Percentiles rank a stretch among this genome's conserved stretches.
These are phyloP conservation scores for Sequoia sempervirens DNA, from an alignment of 75 land plant species.

Conservation along the genomic window DNA sequence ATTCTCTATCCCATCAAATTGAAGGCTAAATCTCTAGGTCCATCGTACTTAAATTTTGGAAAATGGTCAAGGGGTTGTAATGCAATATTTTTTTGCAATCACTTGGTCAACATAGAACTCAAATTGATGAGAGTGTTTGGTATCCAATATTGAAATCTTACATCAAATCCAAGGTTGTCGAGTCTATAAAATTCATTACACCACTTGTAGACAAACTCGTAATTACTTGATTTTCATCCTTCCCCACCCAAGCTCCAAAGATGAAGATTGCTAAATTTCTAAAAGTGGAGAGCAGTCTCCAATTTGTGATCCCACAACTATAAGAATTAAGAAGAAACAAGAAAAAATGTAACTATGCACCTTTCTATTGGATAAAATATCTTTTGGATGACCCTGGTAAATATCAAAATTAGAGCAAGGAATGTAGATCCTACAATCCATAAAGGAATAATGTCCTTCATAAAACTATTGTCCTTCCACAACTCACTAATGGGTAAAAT, in stretches of 20 bases:
- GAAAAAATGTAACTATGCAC: too few relatives aligned
- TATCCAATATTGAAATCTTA: slow-evolving; percentile 62
- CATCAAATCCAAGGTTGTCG: slow-evolving; percentile 56
- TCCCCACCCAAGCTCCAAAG: slow-evolving; percentile 56
- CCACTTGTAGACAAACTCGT: slow-evolving; percentile 50
- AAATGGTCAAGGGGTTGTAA: too few relatives aligned
- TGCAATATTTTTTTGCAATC: slow-evolving; percentile 13
- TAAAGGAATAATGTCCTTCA: slow-evolving; percentile 31
- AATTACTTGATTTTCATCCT: slow-evolving; percentile 30
- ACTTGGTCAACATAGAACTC: slow-evolving; percentile 61
- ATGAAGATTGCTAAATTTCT: slow-evolving; percentile 60
- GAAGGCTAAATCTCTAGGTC: too few relatives aligned
- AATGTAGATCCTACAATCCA: slow-evolving; percentile 24
- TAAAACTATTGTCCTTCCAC: slow-evolving; percentile 23
- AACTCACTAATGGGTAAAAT: neutral
- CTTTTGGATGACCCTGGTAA: slow-evolving; percentile 22
- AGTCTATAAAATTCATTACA: slow-evolving; percentile 57
- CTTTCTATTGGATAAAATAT: slow-evolving; percentile 34
- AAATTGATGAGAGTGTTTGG: slow-evolving; percentile 51
- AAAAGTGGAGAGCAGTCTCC: slow-evolving; percentile 53
- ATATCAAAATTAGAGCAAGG: slow-evolving; percentile 25
- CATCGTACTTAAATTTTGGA: too few relatives aligned
- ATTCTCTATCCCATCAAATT: too few relatives aligned
- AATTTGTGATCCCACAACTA: too few relatives aligned
- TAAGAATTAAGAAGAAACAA: too few relatives aligned